phyloP scores from a whole-genome alignment of 305 asterid genomes.

The Lippia alba region DNA sequence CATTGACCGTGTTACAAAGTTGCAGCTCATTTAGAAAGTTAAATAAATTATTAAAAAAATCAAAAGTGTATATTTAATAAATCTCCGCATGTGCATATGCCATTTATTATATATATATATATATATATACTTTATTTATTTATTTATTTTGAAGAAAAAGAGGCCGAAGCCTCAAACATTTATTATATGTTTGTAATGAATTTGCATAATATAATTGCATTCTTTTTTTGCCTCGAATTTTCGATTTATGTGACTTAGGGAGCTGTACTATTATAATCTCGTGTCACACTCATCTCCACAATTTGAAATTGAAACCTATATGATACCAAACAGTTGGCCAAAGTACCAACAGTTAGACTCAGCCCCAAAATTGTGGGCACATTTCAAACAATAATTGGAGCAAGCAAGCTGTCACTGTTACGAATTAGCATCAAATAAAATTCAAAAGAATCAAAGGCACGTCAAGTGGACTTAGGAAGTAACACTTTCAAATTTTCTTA shows the following conservation, averaged over 20 bases:
- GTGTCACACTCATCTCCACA: constrained; percentile 28
- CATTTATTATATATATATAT: too few relatives aligned
- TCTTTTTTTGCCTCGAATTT: not conserved
- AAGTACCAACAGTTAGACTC: not conserved
- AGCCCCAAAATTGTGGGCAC: constrained; percentile 17
- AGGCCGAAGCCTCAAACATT: too few relatives aligned
- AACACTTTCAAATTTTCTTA: constrained; percentile 4
- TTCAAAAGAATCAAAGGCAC: constrained; percentile 36
- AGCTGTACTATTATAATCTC: not conserved
- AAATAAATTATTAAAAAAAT: too few relatives aligned
- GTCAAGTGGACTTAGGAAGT: constrained; percentile 39
- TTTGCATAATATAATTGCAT: not conserved
- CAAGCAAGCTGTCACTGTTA: constrained; percentile 15
- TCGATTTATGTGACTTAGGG: not conserved
- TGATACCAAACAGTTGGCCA: constrained; percentile 16
- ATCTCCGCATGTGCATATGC: too few relatives aligned
- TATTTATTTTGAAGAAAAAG: too few relatives aligned
- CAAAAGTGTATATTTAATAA: too few relatives aligned
- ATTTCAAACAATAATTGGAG: constrained; percentile 15
- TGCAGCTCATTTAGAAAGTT: too few relatives aligned
- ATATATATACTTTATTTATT: too few relatives aligned
- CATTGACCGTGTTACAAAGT: too few relatives aligned
- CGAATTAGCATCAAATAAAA: constrained; percentile 1
- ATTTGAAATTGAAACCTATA: constrained; percentile 3
- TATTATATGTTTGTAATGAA: not conserved